These are phyloP conservation scores for Talaromyces trachyspermus DNA, from an alignment of 495 filamentous ascomycete species.

Conservation along the genomic window DNA sequence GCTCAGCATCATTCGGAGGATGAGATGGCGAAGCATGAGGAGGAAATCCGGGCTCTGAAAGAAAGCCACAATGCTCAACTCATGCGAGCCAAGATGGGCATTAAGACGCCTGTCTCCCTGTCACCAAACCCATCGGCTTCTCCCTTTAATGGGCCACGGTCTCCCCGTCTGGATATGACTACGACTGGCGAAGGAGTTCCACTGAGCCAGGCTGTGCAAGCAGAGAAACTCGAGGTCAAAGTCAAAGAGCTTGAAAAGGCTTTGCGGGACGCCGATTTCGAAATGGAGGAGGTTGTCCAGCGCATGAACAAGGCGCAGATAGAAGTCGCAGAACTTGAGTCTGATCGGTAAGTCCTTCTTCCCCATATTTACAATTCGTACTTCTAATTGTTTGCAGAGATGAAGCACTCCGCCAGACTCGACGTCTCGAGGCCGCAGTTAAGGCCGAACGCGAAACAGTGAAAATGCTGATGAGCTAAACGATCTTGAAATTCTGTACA, in stretches of 20 bases:
- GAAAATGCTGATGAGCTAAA: conserved; percentile 30
- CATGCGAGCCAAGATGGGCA: conserved; percentile 58
- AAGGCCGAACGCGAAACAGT: conserved; percentile 51
- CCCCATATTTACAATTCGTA: conserved; percentile 11
- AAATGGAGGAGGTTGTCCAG: conserved; percentile 91
- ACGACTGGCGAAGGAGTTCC: conserved; percentile 47
- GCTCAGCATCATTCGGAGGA: conserved; percentile 88
- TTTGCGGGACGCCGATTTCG: conserved; percentile 71
- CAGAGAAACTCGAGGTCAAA: conserved; percentile 64
- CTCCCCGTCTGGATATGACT: conserved; percentile 52
- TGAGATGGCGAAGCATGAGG: conserved; percentile 71
- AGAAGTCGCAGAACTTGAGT: conserved; percentile 85
- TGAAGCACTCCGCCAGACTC: conserved; percentile 75
- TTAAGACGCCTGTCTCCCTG: conserved; percentile 31
- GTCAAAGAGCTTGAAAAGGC: conserved; percentile 77
- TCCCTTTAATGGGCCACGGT: conserved; percentile 53
- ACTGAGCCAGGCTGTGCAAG: conserved; percentile 57
- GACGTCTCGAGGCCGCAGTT: conserved; percentile 62
- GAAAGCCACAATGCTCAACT: conserved; percentile 75
- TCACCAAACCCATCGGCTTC: conserved; percentile 51
- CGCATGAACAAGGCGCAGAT: conserved; percentile 92
- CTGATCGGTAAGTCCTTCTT: conserved; percentile 73
- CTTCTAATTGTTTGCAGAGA: conserved; percentile 51
- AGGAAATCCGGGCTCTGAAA: conserved; percentile 66
- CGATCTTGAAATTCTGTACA: conserved; percentile 1